These are phyloP conservation scores for Colletotrichum shisoi DNA, from an alignment of 2,329 filamentous ascomycete species.

Conservation along the genomic window DNA sequence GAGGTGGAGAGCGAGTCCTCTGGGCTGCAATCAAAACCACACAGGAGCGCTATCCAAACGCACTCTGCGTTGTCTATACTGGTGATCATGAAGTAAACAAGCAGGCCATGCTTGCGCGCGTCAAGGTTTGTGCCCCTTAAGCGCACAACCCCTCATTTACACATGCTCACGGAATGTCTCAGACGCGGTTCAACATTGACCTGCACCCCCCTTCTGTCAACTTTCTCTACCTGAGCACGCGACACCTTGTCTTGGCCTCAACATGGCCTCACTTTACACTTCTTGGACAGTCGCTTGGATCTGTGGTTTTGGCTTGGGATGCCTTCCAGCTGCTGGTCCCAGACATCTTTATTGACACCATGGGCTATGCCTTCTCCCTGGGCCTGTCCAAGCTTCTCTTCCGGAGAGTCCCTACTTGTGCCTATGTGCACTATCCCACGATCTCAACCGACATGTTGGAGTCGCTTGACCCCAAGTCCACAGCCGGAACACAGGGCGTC, in stretches of 20 bases:
- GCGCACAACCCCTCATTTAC: constrained; percentile 18
- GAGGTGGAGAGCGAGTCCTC: constrained; percentile 92
- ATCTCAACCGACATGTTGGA: constrained; percentile 98
- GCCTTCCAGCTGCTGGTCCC: constrained; percentile 91
- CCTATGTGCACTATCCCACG: constrained; percentile 97
- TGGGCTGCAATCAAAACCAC: constrained; percentile 95
- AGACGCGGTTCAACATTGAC: constrained; percentile 90
- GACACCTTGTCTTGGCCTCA: constrained; percentile 83
- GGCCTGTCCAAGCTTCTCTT: constrained; percentile 86
- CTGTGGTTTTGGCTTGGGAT: constrained; percentile 86
- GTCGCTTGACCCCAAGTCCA: constrained; percentile 72
- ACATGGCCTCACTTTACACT: constrained; percentile 94
- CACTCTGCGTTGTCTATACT: constrained; percentile 92
- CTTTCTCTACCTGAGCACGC: constrained; percentile 89
- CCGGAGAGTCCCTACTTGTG: constrained; percentile 78
- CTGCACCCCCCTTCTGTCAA: constrained; percentile 82
- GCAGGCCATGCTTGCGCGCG: constrained; percentile 76
- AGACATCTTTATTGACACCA: constrained; percentile 95
- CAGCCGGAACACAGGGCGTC: constrained; percentile 71
- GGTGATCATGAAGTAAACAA: constrained; percentile 92
- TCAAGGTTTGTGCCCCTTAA: constrained; percentile 64
- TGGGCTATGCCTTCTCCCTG: constrained; percentile 94
- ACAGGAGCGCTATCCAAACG: constrained; percentile 85
- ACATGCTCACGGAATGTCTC: constrained; percentile 31
- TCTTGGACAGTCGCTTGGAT: constrained; percentile 91